Percentiles rank a stretch among this genome's conserved stretches.
Evolutionary conservation across 2,329 filamentous ascomycete genomes (phyloP).

Genomic region (Hymenoscyphus occultus): DNA sequence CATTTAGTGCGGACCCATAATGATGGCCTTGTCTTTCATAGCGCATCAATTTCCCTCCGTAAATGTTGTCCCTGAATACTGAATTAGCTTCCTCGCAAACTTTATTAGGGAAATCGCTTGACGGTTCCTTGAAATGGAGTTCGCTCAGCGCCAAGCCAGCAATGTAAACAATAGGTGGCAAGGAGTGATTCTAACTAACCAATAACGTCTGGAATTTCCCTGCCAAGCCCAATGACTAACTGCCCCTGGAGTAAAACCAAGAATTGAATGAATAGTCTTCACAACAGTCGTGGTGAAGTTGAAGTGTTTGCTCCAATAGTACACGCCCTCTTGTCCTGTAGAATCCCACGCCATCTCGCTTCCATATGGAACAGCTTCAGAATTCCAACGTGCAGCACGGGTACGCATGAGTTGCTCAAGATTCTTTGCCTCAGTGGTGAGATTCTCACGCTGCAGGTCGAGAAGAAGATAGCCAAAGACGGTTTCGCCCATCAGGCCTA

Average conservation of each 20-base stretch:
- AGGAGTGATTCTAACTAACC: no score
- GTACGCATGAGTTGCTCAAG: constrained; percentile 47
- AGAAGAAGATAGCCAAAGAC: constrained; percentile 52
- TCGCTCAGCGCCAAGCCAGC: no score
- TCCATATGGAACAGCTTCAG: constrained; percentile 51
- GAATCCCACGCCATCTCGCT: constrained; percentile 63
- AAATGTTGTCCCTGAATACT: constrained; percentile 52
- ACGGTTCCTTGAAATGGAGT: no score
- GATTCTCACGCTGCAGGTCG: constrained; percentile 49
- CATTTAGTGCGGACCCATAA: constrained; percentile 58
- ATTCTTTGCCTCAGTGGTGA: constrained; percentile 39
- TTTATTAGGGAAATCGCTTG: no score
- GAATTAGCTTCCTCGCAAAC: no score
- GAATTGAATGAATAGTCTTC: constrained; percentile 54
- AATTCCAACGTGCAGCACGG: constrained; percentile 50
- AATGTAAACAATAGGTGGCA: no score
- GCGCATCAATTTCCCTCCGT: constrained; percentile 37
- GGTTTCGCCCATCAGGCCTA: constrained; percentile 59
- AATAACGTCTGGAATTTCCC: constrained; percentile 53
- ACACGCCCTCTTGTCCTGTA: constrained; percentile 60
- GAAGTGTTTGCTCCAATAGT: constrained; percentile 55
- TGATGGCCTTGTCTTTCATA: constrained; percentile 55
- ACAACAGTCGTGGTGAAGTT: constrained; percentile 43
- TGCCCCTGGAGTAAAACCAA: constrained; percentile 52
- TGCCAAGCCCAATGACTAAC: constrained; percentile 62